Evolutionary conservation across 257 asterid genomes (phyloP).

Genomic region (Salvia splendens): DNA sequence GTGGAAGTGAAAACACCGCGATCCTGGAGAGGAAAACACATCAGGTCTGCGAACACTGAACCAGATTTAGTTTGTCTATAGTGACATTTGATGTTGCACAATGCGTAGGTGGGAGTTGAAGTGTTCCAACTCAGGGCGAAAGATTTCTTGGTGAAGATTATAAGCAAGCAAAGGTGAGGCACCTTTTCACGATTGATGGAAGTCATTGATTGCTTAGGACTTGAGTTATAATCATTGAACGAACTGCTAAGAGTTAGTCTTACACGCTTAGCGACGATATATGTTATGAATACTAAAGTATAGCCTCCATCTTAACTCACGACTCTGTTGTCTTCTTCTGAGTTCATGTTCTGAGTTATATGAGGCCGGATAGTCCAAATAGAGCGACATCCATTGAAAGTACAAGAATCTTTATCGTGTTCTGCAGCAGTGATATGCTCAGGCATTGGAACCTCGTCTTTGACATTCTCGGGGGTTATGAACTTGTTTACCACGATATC

Average conservation of each 20-base stretch:
- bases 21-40: conserved; percentile 39
- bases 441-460: conserved; percentile 66
- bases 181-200: conserved; percentile 61
- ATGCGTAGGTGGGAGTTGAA: conserved; percentile 54
- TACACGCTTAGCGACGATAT: too few species aligned
- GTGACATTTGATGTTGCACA: background rate
- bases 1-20: conserved; percentile 35
- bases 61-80: background rate
- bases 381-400: conserved; percentile 36
- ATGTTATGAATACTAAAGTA: too few species aligned
- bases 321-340: background rate
- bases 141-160: conserved; percentile 55
- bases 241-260: background rate
- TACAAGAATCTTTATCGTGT: conserved; percentile 32
- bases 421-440: conserved; percentile 45
- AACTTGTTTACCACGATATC: conserved; percentile 91
- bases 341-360: background rate
- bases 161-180: conserved; percentile 45
- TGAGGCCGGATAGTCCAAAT: conserved; percentile 27
- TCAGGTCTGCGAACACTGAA: background rate
- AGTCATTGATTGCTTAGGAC: conserved; percentile 56
- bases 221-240: conserved; percentile 32
- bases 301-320: too few species aligned
- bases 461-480: conserved; percentile 76
- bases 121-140: conserved; percentile 58